Percentiles rank a stretch among this genome's conserved stretches.
Evolutionary conservation across 805 yeast species (phyloP).

Genomic region (Saccharomycopsis synnaedendra): DNA sequence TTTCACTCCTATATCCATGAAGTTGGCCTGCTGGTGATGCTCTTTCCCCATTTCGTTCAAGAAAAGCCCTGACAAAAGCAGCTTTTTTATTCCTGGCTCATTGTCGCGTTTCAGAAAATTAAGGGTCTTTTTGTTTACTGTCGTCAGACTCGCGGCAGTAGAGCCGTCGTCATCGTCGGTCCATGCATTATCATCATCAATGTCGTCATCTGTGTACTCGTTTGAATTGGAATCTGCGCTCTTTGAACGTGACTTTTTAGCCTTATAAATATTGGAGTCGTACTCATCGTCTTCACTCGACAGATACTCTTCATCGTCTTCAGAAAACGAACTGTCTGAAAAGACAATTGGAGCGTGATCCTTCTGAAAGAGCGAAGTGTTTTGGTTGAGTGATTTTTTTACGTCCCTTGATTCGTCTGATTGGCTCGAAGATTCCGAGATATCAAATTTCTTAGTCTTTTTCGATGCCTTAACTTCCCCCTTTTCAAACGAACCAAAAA

Average conservation of each 20-base stretch:
- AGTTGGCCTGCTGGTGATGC: too few relatives aligned
- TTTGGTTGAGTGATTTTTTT: constrained; percentile 7
- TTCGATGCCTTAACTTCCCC: too few relatives aligned
- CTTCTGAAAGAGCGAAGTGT: constrained; percentile 8
- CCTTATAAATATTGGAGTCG: background rate
- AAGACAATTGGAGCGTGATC: constrained; percentile 8
- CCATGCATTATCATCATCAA: constrained; percentile 14
- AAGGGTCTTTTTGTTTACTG: background rate
- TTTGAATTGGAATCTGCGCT: background rate
- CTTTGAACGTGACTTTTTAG: constrained; percentile 1
- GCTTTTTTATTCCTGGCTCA: constrained; percentile 4
- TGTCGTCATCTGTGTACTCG: constrained; percentile 1
- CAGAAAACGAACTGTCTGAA: constrained; percentile 15
- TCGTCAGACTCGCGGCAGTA: background rate
- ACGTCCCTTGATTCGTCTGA: background rate
- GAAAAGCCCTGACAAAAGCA: constrained; percentile 13
- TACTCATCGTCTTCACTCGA: constrained; percentile 1
- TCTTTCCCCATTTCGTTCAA: constrained; percentile 9
- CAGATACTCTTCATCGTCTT: constrained; percentile 5
- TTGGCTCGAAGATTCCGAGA: too few relatives aligned
- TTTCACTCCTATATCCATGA: too few relatives aligned
- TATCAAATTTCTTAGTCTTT: too few relatives aligned
- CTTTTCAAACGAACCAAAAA: too few relatives aligned
- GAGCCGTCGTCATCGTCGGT: constrained; percentile 14
- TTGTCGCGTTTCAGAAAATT: background rate